Conservation (phyloP, 176 grass and related monocot species). For the Ananas comosus region DNA sequence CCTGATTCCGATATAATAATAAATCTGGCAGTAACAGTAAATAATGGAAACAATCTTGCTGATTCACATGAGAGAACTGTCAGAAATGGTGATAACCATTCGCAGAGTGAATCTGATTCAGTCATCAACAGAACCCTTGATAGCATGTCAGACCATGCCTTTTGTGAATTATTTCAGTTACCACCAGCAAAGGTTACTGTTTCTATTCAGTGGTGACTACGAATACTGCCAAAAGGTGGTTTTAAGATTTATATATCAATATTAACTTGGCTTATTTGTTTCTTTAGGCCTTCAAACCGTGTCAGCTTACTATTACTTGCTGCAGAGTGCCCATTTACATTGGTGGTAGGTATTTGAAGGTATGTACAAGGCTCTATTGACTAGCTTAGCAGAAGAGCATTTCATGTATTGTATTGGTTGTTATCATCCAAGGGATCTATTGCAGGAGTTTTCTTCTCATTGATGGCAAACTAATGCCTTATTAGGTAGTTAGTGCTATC, state of each 20-base stretch:
- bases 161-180: constrained; percentile 43
- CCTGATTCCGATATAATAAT: constrained; percentile 5
- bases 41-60: constrained; percentile 22
- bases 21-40: constrained; percentile 30
- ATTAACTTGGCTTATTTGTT: constrained; percentile 17
- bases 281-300: constrained; percentile 52
- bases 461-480: not conserved
- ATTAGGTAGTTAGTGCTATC: not conserved
- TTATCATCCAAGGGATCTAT: not conserved
- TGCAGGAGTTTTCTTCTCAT: not conserved
- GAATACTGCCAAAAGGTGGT: not conserved
- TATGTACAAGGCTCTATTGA: constrained; percentile 17
- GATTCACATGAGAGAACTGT: constrained; percentile 25
- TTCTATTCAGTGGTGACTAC: not conserved
- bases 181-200: constrained; percentile 57
- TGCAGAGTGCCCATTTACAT: constrained; percentile 64
- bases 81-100: constrained; percentile 32
- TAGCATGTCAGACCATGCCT: constrained; percentile 54
- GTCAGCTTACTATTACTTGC: constrained; percentile 52
- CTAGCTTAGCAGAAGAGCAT: not conserved
- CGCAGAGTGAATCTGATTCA: constrained; percentile 43
- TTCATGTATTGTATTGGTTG: not conserved
- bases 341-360: constrained; percentile 92
- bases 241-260: constrained; percentile 13
- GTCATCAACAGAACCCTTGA: constrained; percentile 52